Evolutionary conservation across 441 rosid genomes (phyloP).

Genomic region (Biscutella auriculata): DNA sequence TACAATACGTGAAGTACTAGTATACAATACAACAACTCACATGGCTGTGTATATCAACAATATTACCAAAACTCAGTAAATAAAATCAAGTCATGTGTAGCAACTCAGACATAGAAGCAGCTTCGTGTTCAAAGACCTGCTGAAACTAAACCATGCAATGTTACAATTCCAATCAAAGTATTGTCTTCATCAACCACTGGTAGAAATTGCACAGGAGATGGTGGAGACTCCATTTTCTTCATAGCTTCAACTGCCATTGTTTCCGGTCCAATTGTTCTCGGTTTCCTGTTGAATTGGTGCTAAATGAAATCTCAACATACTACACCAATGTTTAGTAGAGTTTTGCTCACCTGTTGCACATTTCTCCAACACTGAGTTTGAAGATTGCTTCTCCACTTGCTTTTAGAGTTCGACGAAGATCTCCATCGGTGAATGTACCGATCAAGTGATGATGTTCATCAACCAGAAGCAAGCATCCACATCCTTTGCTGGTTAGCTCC

Average conservation of each 20-base stretch:
- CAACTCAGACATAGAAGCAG: not conserved
- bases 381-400: conserved; percentile 82
- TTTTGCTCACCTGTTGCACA: conserved; percentile 68
- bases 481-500: conserved; percentile 85
- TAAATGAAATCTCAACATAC: too few species aligned
- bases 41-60: conserved; percentile 1
- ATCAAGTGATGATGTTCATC: conserved; percentile 51
- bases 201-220: conserved; percentile 86
- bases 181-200: conserved; percentile 55
- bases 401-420: conserved; percentile 84
- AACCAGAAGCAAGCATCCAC: conserved; percentile 78
- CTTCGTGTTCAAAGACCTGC: conserved; percentile 54
- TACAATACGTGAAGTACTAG: not conserved
- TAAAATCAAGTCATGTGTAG: too few species aligned
- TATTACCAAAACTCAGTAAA: too few species aligned
- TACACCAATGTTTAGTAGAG: too few species aligned
- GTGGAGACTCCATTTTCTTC: conserved; percentile 93
- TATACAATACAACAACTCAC: conserved; percentile 13
- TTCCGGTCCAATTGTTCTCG: conserved; percentile 70
- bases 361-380: conserved; percentile 82
- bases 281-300: conserved; percentile 29
- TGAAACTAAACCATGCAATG: conserved; percentile 87
- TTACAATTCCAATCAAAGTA: conserved; percentile 65
- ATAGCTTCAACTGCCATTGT: conserved; percentile 96
- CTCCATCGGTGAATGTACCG: conserved; percentile 93